Percentiles rank a stretch among this genome's conserved stretches.
phyloP scores from a whole-genome alignment of 2,329 filamentous ascomycete genomes.

The Pyrenophora tritici-repentis region DNA sequence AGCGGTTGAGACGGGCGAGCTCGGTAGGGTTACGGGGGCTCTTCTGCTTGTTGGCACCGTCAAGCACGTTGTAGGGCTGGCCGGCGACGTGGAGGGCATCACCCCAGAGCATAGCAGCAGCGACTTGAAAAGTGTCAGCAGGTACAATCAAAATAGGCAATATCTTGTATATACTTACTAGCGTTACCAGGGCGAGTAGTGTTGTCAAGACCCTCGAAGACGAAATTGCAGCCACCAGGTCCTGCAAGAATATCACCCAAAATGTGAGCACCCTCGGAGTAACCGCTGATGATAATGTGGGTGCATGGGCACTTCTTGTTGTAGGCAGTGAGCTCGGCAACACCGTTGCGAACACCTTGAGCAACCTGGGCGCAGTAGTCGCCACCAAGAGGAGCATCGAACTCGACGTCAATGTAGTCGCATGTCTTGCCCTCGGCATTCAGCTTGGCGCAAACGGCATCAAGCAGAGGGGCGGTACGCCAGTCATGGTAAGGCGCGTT shows the following conservation, averaged over 20 bases:
- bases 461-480: conserved; percentile 26
- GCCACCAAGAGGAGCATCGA: conserved; percentile 18
- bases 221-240: conserved; percentile 25
- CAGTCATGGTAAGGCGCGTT: conserved; percentile 27
- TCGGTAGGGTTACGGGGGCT: conserved; percentile 15
- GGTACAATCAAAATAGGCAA: not conserved
- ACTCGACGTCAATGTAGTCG: conserved; percentile 31
- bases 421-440: conserved; percentile 27
- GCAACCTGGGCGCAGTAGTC: conserved; percentile 25
- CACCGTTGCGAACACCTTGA: conserved; percentile 26
- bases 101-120: conserved; percentile 31
- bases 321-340: conserved; percentile 56
- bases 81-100: conserved; percentile 28
- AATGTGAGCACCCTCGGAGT: conserved; percentile 65
- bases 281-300: conserved; percentile 63
- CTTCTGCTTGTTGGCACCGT: conserved; percentile 20
- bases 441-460: conserved; percentile 28
- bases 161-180: conserved; percentile 15
- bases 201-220: conserved; percentile 21
- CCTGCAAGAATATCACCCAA: conserved; percentile 64
- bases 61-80: conserved; percentile 30
- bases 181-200: conserved; percentile 26
- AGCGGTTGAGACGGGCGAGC: conserved; percentile 27
- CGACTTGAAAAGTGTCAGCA: conserved; percentile 5
- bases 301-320: conserved; percentile 60